These are phyloP conservation scores for Venturia pyrina DNA, from an alignment of 2,329 filamentous ascomycete species.

Conservation along the genomic window DNA sequence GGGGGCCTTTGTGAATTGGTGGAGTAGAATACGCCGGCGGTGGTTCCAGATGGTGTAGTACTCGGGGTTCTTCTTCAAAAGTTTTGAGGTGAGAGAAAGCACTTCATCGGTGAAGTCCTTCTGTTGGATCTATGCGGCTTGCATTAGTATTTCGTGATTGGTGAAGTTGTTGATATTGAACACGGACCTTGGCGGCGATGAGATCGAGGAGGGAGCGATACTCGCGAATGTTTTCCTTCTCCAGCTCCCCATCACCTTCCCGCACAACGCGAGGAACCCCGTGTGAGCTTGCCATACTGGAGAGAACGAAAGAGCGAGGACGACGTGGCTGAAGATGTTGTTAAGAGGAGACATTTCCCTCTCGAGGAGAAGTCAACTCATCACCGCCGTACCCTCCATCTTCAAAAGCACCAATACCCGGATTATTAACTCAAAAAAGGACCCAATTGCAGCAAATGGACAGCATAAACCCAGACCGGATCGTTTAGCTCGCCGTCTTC, in stretches of 20 bases:
- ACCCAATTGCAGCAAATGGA: not conserved
- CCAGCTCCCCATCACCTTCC: constrained; percentile 55
- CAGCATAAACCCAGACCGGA: not conserved
- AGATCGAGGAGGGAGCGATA: constrained; percentile 63
- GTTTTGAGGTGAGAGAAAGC: constrained; percentile 59
- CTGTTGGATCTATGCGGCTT: constrained; percentile 7
- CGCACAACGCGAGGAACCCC: constrained; percentile 59
- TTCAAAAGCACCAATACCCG: not conserved
- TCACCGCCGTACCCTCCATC: not conserved
- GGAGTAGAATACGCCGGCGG: constrained; percentile 61
- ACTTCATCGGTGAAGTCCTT: constrained; percentile 32
- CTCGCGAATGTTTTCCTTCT: constrained; percentile 59
- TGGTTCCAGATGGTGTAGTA: constrained; percentile 90
- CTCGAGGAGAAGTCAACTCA: not conserved
- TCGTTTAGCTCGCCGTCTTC: not conserved
- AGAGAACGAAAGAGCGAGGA: not conserved
- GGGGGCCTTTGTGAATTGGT: constrained; percentile 37
- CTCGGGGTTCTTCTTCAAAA: constrained; percentile 70
- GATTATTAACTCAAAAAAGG: constrained; percentile 3
- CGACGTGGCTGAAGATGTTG: not conserved
- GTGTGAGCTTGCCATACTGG: constrained; percentile 42
- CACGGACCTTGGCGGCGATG: constrained; percentile 53
- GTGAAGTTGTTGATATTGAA: not conserved
- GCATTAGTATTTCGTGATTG: not conserved
- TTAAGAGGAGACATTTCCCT: not conserved